phyloP scores from a whole-genome alignment of 805 yeast genomes.

The Suhomyces sp. region DNA sequence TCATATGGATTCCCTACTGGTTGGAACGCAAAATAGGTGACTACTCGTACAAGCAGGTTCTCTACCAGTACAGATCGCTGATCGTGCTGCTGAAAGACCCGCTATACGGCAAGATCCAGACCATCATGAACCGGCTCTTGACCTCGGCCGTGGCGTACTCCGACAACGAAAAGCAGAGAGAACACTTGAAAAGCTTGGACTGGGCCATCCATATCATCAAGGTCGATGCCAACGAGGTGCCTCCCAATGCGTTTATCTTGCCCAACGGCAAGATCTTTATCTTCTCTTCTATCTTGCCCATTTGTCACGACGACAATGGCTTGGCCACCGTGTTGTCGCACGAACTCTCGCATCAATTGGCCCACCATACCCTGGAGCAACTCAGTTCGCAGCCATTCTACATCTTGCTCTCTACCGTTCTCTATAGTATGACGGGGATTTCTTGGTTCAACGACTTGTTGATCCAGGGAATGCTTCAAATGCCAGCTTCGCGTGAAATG shows the following conservation, averaged over 20 bases:
- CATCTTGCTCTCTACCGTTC: constrained; percentile 46
- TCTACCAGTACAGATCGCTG: constrained; percentile 48
- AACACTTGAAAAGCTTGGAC: constrained; percentile 38
- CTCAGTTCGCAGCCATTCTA: constrained; percentile 75
- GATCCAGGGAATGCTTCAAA: constrained; percentile 55
- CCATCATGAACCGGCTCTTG: constrained; percentile 63
- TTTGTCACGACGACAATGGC: constrained; percentile 82
- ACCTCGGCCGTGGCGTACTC: constrained; percentile 45
- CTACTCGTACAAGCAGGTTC: constrained; percentile 57
- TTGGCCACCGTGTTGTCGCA: constrained; percentile 93
- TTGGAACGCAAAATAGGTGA: constrained; percentile 63
- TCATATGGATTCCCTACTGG: constrained; percentile 68
- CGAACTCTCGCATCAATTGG: constrained; percentile 91
- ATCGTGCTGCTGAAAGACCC: constrained; percentile 68
- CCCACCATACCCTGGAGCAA: constrained; percentile 86
- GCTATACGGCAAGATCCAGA: constrained; percentile 49
- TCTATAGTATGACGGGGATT: constrained; percentile 64
- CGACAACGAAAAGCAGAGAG: constrained; percentile 31
- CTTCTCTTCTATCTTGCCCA: constrained; percentile 70
- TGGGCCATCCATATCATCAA: constrained; percentile 76
- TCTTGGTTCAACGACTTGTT: constrained; percentile 48
- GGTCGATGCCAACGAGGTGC: constrained; percentile 62
- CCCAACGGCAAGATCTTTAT: constrained; percentile 97
- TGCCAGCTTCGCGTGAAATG: constrained; percentile 90
- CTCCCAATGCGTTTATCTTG: constrained; percentile 94